Evolutionary conservation across 768 basidiomycete genomes (phyloP), one percentile per base, ranked within the genome.

Genomic region (Boletus tomentosulus): DNA sequence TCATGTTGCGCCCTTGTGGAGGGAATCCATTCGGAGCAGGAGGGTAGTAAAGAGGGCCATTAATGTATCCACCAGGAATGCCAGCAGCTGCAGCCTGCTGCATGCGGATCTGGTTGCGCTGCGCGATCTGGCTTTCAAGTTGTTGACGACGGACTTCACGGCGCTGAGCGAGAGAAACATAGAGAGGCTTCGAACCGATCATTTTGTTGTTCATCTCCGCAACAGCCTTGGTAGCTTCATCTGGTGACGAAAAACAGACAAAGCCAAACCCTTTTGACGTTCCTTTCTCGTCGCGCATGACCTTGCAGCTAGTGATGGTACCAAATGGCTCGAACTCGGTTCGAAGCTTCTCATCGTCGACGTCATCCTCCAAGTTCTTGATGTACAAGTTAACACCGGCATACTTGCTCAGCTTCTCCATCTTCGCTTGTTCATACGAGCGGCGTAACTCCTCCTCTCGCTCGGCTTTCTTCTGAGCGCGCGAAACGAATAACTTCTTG

Each of bases 131-230:
- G 68, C 90, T 94, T 78, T 98, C 97, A 63, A 99, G 83, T 72
- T 98, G 95, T 73, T 98, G 96, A 67, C 95, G 85, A 71, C 97
- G 91, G 66, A 97, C 91, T 68, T 99, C 97, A 58, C 94, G 93
- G 61, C 96, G 92, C 71, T 99, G 97, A 62, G 97, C 97, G 61
- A 98, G 86, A 39, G 96, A 95, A 69, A 99, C 97, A 68, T 98
- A 99, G 65, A 99, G 84, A 50, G 97, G 97, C 77, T 99, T 99
- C 61, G 87, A 84, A 57, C 96, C 96, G 66, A 98, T 92, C 87
- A 98, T 98, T 78, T 96, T 96, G 84, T 97, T 98, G 83, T 99
- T 99, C 94, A 99, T 97, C 79, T 99, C 97, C 51, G 93, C 91
- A 56, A 98, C 94, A 57, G 97, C 97, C 78, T 98, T 98, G 67